Conservation (phyloP, 2,329 filamentous ascomycete species). For the Trichoderma sp. region DNA sequence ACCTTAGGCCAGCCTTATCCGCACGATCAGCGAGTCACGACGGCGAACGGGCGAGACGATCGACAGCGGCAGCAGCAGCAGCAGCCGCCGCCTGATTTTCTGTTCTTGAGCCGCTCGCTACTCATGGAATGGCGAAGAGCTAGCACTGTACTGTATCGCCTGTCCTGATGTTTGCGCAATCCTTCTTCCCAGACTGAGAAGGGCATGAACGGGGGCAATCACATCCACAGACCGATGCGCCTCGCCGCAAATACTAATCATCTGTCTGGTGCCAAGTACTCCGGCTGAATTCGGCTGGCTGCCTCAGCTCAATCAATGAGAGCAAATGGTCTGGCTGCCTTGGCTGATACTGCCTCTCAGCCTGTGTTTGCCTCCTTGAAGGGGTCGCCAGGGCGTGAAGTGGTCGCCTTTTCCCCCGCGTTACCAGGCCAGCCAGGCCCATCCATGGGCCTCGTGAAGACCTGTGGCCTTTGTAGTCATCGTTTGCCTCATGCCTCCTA, state of each 20-base stretch:
- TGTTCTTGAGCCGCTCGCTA: background rate
- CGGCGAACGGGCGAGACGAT: background rate
- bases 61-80: background rate
- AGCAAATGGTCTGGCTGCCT: background rate
- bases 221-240: background rate
- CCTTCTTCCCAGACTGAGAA: background rate
- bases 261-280: background rate
- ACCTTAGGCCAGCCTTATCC: background rate
- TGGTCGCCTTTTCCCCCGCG: slow-evolving; percentile 7
- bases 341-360: background rate
- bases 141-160: background rate
- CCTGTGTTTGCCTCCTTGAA: background rate
- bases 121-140: background rate
- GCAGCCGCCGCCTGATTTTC: background rate
- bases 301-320: background rate
- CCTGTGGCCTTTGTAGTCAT: background rate
- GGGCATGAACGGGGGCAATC: background rate
- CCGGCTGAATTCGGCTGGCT: background rate
- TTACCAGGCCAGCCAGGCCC: background rate
- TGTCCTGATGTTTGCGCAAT: background rate
- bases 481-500: background rate
- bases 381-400: background rate
- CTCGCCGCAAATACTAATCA: background rate
- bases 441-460: background rate
- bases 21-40: slow-evolving; percentile 19